A percentile compares a stretch with the other conserved stretches of the same genome.
Conservation (phyloP, 2,329 filamentous ascomycete species). For the Fusarium verticillioides region DNA sequence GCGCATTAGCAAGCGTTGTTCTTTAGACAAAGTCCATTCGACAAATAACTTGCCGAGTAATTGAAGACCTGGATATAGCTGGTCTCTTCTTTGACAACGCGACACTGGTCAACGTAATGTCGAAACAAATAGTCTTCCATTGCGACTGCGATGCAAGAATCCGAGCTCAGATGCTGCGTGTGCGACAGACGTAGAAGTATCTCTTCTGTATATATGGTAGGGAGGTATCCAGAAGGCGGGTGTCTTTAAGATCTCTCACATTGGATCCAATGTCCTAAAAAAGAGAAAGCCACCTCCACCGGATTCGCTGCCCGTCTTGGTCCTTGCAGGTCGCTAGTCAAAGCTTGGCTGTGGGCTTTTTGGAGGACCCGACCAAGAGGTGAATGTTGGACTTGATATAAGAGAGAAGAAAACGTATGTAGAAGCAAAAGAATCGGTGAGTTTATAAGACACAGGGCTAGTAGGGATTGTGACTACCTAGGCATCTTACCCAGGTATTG, state of each 20-base stretch:
- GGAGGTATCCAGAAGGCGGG: not conserved
- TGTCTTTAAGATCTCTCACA: slow-evolving; percentile 4
- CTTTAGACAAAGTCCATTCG: not conserved
- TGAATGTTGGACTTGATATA: not conserved
- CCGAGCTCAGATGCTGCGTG: not conserved
- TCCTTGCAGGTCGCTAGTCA: slow-evolving; percentile 26
- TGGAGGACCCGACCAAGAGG: not conserved
- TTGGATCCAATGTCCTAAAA: slow-evolving; percentile 17
- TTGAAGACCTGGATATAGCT: slow-evolving; percentile 69
- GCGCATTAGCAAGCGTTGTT: slow-evolving; percentile 1
- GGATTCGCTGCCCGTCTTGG: slow-evolving; percentile 1
- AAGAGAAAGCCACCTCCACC: slow-evolving; percentile 24
- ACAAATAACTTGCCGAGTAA: slow-evolving; percentile 60
- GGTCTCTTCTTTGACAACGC: slow-evolving; percentile 62
- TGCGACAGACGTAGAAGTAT: not conserved
- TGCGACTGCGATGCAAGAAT: not conserved
- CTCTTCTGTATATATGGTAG: not conserved
- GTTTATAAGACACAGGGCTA: not conserved
- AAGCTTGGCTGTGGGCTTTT: slow-evolving; percentile 25
- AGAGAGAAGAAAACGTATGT: not conserved
- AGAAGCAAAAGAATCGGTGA: slow-evolving; percentile 27
- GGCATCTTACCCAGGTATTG: not conserved
- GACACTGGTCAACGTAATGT: slow-evolving; percentile 59
- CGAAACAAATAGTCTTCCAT: slow-evolving; percentile 72
- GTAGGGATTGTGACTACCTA: slow-evolving; percentile 1